phyloP scores from a whole-genome alignment of 352 stramenopile genomes.

The Saprolegnia parasitica region DNA sequence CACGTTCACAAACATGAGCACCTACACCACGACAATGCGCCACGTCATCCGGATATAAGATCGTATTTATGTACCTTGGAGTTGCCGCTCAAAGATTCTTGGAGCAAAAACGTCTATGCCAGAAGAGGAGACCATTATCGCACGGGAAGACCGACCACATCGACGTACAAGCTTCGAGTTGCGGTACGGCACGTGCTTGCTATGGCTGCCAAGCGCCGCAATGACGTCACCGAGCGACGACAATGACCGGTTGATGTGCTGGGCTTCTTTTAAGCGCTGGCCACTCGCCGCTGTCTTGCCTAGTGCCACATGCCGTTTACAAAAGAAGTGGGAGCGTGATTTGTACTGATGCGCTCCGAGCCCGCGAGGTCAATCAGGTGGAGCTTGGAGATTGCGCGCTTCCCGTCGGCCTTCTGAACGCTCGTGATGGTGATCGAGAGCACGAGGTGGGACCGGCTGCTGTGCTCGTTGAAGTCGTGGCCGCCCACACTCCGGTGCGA shows the following conservation, averaged over 20 bases:
- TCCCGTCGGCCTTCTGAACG: constrained; percentile 41
- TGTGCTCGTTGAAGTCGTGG: constrained; percentile 92
- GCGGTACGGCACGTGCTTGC: constrained; percentile 93
- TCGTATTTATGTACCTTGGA: constrained; percentile 41
- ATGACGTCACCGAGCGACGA: constrained; percentile 94
- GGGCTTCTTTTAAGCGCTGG: constrained; percentile 92
- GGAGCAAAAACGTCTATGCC: constrained; percentile 66
- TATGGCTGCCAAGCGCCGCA: constrained; percentile 72
- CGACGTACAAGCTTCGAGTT: constrained; percentile 88
- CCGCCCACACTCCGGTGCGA: constrained; percentile 82
- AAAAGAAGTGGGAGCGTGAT: not conserved
- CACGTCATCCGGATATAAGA: not conserved
- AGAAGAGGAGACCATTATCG: not conserved
- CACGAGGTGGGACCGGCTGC: constrained; percentile 88
- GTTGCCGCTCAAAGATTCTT: constrained; percentile 75
- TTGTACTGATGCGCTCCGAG: constrained; percentile 66
- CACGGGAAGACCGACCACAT: not conserved
- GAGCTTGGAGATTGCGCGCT: constrained; percentile 57
- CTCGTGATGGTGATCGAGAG: constrained; percentile 81
- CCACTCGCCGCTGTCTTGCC: constrained; percentile 87
- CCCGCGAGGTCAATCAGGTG: constrained; percentile 88
- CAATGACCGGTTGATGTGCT: constrained; percentile 95
- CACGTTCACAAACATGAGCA: constrained; percentile 86
- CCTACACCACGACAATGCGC: constrained; percentile 21
- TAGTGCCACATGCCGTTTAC: not conserved